A percentile compares a stretch with the other conserved stretches of the same genome.
Conservation (phyloP, 108 stramenopile genomes). For the Fistulifera pelliculosa region DNA sequence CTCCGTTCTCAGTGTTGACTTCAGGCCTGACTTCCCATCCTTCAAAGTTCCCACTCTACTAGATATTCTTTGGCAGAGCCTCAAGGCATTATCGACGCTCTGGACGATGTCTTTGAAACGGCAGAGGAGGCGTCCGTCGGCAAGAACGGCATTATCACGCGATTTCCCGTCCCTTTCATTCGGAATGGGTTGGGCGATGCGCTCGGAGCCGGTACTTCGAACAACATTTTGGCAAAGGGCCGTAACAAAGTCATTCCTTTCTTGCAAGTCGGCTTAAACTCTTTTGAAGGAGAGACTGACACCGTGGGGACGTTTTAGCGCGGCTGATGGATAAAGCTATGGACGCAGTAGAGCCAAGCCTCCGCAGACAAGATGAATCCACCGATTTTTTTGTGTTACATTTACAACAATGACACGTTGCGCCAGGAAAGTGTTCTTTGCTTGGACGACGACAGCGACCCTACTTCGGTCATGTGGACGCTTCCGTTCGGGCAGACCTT, state of each 20-base stretch:
- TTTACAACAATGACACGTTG: background rate
- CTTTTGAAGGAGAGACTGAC: background rate
- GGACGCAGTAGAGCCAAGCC: background rate
- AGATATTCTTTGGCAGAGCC: constrained; percentile 22
- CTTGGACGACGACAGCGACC: background rate
- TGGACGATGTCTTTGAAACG: constrained; percentile 13
- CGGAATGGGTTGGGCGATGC: background rate
- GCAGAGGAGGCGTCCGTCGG: background rate
- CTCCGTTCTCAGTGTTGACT: background rate
- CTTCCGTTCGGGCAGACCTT: constrained; percentile 24
- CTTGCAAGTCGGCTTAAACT: background rate
- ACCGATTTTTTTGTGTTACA: background rate
- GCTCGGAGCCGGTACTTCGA: background rate
- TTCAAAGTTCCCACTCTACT: background rate
- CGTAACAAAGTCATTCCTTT: background rate
- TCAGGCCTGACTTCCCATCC: background rate
- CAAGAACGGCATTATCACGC: background rate
- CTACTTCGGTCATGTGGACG: constrained; percentile 21
- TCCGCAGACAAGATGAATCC: background rate
- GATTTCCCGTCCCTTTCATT: background rate
- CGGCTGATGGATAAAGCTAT: background rate
- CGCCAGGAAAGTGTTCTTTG: background rate
- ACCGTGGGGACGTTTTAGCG: background rate
- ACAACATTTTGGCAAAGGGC: background rate
- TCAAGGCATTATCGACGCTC: constrained; percentile 11